phyloP scores from a whole-genome alignment of 192 early-diverging fungal genomes.

The Umbelopsis isabellina region DNA sequence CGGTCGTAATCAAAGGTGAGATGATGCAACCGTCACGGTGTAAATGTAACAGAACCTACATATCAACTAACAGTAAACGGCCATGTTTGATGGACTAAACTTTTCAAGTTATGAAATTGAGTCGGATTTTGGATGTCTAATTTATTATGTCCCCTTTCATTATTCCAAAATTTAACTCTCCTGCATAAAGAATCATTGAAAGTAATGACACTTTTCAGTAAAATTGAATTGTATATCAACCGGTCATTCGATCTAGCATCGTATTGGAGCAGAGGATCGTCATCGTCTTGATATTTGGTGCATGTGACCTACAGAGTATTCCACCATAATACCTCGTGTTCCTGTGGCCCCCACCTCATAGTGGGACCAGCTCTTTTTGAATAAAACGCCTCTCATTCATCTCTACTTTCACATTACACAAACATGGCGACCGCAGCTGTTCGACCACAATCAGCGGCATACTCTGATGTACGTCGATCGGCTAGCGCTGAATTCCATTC shows the following conservation, averaged over 20 bases:
- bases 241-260: too few species aligned
- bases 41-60: not conserved
- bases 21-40: not conserved
- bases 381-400: constrained; percentile 7
- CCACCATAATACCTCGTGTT: constrained; percentile 1
- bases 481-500: constrained; percentile 3
- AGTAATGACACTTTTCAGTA: too few species aligned
- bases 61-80: too few species aligned
- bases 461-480: constrained; percentile 13
- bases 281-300: not conserved
- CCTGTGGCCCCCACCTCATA: not conserved
- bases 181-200: too few species aligned
- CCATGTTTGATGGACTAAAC: too few species aligned
- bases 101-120: too few species aligned
- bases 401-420: constrained; percentile 15
- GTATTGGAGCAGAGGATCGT: too few species aligned
- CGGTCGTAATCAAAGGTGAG: not conserved
- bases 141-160: too few species aligned
- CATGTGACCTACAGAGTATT: constrained; percentile 3
- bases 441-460: constrained; percentile 10
- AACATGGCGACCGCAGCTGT: constrained; percentile 4
- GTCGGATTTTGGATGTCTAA: too few species aligned
- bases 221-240: too few species aligned
- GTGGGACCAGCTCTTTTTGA: not conserved
- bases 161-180: too few species aligned